Base-by-base conservation (phyloP, 768 basidiomycete genomes). In the Lactarius deliciosus region DNA sequence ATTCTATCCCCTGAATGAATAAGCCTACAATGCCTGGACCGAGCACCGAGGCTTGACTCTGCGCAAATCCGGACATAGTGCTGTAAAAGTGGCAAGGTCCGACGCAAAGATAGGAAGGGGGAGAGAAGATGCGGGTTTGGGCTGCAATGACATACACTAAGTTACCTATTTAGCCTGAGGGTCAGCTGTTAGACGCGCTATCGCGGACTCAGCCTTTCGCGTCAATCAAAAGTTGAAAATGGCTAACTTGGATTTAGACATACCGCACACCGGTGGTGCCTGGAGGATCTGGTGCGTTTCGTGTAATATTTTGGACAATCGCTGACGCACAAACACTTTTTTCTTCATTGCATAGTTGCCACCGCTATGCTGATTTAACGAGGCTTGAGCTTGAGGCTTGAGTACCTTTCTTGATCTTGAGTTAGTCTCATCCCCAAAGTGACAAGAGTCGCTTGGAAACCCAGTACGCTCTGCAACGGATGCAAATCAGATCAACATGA, bases 1-100 rank as follows among this genome's bases (percentile, higher is more conserved):
- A 41, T 25, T n/a, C 36, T 8, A 66, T 5, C 25, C 61, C 65
- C 13, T 66, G 55, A 9, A 58, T 20, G 22, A 66, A 62, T 2
- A 66, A 56, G 13, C 61, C 47, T 22, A 7, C 45, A 13, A 66
- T 58, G 4, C 61, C 60, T 8, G 65, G 47, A 13, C 56, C 56
- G 4, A 66, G 20, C 38, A 53, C 28, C n/a, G 11, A 13, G 7
- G 15, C 30, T 32, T 41, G 56, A 50, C 47, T 58, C 30, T 53
- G 34, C 34, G 34, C 34, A 34, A 34, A 9, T n/a, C n/a, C n/a
- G n/a, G 60, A 50, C 65, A 62, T 66, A 1, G 9, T 9, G 18
- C 45, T n/a, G n/a, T n/a, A n/a, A n/a, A n/a, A n/a, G n/a, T n/a
- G n/a, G n/a, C n/a, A n/a, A n/a, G n/a, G 15, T 43, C 28, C 7